Conservation (phyloP, 345 rosid species). For the Gossypium rotundifolium region DNA sequence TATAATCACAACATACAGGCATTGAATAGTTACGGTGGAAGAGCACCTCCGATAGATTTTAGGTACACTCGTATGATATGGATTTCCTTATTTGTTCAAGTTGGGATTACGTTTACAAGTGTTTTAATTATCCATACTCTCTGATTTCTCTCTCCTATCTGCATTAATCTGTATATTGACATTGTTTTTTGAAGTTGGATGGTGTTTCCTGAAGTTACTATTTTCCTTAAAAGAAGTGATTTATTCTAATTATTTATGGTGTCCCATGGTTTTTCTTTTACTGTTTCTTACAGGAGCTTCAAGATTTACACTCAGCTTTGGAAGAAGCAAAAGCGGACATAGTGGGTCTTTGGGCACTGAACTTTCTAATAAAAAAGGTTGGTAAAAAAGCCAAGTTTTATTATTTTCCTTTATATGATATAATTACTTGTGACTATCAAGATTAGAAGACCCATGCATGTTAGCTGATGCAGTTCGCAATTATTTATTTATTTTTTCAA, state of each 20-base stretch:
- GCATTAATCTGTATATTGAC: neutral
- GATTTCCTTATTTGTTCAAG: neutral
- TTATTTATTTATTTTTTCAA: neutral
- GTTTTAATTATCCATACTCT: neutral
- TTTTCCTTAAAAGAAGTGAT: neutral
- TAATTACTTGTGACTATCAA: neutral
- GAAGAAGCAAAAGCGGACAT: conserved; percentile 98
- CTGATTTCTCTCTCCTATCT: neutral
- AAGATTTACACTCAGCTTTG: conserved; percentile 81
- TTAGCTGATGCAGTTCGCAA: neutral
- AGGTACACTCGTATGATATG: neutral
- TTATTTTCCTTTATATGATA: neutral
- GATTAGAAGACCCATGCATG: neutral
- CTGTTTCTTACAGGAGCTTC: conserved; percentile 60
- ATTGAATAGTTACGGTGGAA: neutral
- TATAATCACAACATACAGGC: neutral
- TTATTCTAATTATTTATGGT: neutral
- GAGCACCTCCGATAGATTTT: neutral
- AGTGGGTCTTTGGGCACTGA: conserved; percentile 96
- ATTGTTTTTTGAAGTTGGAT: neutral
- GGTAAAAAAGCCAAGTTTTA: conserved; percentile 7
- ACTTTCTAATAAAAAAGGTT: conserved; percentile 67
- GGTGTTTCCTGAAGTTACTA: neutral
- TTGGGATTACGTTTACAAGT: neutral
- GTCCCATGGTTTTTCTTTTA: neutral